These are phyloP conservation scores for Candida tammaniensis DNA, from an alignment of 805 yeast genomes.

Conservation along the genomic window DNA sequence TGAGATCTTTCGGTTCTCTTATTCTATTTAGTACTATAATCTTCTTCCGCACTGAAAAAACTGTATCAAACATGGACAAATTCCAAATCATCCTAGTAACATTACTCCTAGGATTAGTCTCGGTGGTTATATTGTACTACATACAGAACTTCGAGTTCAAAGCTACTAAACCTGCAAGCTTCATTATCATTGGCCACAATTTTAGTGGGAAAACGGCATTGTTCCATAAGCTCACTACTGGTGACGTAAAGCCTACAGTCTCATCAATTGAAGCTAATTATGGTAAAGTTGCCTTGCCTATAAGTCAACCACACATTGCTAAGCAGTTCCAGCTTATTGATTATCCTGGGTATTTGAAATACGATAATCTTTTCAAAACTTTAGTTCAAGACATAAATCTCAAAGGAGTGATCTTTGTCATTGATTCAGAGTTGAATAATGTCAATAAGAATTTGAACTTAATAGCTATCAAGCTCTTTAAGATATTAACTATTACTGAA, in stretches of 20 bases:
- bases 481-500: slow-evolving; percentile 63
- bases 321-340: slow-evolving; percentile 58
- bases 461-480: slow-evolving; percentile 60
- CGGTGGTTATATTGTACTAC: slow-evolving; percentile 22
- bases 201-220: slow-evolving; percentile 66
- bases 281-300: slow-evolving; percentile 28
- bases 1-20: no score
- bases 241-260: slow-evolving; percentile 23
- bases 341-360: slow-evolving; percentile 85
- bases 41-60: no score
- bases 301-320: slow-evolving; percentile 32
- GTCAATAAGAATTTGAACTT: slow-evolving; percentile 25
- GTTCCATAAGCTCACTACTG: slow-evolving; percentile 30
- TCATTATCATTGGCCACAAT: slow-evolving; percentile 63
- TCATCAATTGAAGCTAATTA: slow-evolving; percentile 39
- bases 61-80: no score
- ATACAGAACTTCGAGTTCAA: slow-evolving; percentile 20
- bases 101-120: slow-evolving; percentile 24
- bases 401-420: slow-evolving; percentile 68
- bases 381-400: slow-evolving; percentile 44
- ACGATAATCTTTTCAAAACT: slow-evolving; percentile 55
- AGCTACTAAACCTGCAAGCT: slow-evolving; percentile 43
- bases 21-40: no score
- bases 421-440: slow-evolving; percentile 67
- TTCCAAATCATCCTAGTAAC: slow-evolving; percentile 24